Evolutionary conservation across 2,329 filamentous ascomycete species (phyloP), one percentile per base, ranked within the genome.

Genomic region (Colletotrichum salicis): DNA sequence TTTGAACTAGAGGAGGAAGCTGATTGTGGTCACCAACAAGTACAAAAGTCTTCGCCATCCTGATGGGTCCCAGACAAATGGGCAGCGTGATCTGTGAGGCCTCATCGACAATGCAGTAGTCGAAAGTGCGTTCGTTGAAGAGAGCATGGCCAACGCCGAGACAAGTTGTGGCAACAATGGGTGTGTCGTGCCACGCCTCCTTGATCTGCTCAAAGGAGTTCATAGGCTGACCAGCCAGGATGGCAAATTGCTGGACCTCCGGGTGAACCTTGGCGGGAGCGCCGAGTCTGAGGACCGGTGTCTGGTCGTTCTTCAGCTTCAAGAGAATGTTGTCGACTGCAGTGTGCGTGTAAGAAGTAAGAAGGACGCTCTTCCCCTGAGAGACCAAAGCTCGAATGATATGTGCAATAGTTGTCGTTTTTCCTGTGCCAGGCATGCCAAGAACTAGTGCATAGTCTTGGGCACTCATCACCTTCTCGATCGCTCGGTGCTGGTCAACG

Each of bases 41-140:
- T 22, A 99, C 94, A 81, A 99, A 99, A 0, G 93, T 97, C 62
- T 90, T 90, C 5, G 96, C 95, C 90, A 98, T 94, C 12, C 96
- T 91, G 76, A 99, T 97, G 0, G 96, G 96, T 0, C 96, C 96
- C 0, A 98, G 86, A 75, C 96, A 98, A 24, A 98, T 96, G 0
- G 96, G 96, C 24, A 99, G 85, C 0, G 96, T 99, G 79, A 99
- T 98, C 78, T 99, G 96, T 2, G 95, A 98, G 0, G 96, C 96
- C 82, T 99, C 96, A 75, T 99, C 96, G 4, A 99, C 96, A 74
- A 99, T 98, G 79, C 96, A 99, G 79, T 98, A 98, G 82, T 99
- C 96, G 76, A 99, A 99, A 0, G 92, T 91, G 5, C 96, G 92
- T 78, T 96, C 93, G 68, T 90, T 92, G 83, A 99, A 98, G 10